phyloP scores from a whole-genome alignment of 2,329 filamentous ascomycete species.

The Pyrenochaeta sp. region DNA sequence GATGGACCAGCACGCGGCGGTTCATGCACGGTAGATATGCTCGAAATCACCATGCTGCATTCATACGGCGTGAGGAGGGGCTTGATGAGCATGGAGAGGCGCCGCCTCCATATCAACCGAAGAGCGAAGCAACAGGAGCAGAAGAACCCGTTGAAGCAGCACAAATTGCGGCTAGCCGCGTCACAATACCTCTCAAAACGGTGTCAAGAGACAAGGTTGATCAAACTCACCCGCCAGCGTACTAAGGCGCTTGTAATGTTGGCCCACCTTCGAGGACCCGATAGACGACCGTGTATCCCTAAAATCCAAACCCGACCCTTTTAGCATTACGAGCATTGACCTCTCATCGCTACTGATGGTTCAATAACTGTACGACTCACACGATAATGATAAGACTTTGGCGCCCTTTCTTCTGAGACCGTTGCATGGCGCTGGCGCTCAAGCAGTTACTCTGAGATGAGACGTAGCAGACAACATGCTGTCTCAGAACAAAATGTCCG shows the following conservation, averaged over 20 bases:
- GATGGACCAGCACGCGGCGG: constrained; percentile 42
- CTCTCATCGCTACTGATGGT: not conserved
- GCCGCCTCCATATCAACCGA: constrained; percentile 67
- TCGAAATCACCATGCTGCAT: constrained; percentile 21
- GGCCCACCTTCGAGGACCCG: not conserved
- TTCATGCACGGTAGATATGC: constrained; percentile 39
- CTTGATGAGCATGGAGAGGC: constrained; percentile 71
- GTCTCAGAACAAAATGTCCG: not conserved
- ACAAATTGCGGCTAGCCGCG: constrained; percentile 6
- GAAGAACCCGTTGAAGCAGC: constrained; percentile 11
- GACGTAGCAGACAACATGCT: not conserved
- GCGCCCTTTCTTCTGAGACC: not conserved
- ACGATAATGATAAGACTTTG: not conserved
- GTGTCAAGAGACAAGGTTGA: constrained; percentile 48
- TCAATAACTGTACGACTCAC: not conserved
- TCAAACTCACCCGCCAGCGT: constrained; percentile 50
- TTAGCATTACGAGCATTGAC: not conserved
- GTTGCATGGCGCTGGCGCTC: not conserved
- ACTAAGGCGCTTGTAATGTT: constrained; percentile 19
- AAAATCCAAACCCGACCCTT: not conserved
- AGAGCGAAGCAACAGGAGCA: constrained; percentile 30
- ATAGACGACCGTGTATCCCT: not conserved
- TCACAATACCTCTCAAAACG: constrained; percentile 51
- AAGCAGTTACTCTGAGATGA: not conserved
- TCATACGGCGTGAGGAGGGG: constrained; percentile 59